Percentiles rank a stretch among this genome's conserved stretches.
Evolutionary conservation across 495 filamentous ascomycete genomes (phyloP).

Genomic region (Talaromyces wortmannii): DNA sequence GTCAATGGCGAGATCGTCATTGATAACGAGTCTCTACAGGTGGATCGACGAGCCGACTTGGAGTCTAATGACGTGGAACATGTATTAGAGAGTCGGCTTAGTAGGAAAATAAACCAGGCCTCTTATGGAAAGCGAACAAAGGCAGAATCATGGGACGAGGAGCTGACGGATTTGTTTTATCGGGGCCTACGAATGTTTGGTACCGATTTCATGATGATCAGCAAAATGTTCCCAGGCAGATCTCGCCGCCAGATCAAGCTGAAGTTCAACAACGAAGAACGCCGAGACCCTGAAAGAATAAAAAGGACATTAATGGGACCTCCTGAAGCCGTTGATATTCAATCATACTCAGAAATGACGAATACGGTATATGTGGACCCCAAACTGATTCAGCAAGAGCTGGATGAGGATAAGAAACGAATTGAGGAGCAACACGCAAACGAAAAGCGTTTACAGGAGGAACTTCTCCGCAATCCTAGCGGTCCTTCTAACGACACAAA

Average conservation of each 20-base stretch:
- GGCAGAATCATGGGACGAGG: conserved; percentile 68
- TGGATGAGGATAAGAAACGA: conserved; percentile 63
- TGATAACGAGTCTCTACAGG: conserved; percentile 66
- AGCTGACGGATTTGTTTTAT: conserved; percentile 79
- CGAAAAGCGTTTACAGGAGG: conserved; percentile 44
- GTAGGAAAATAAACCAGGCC: conserved; percentile 63
- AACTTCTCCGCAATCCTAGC: conserved; percentile 38
- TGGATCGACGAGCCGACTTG: conserved; percentile 71
- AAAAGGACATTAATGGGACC: conserved; percentile 59
- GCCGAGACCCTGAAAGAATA: conserved; percentile 61
- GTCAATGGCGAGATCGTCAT: conserved; percentile 81
- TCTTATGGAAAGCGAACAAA: conserved; percentile 67
- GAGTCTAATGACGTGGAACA: conserved; percentile 51
- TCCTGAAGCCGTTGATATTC: conserved; percentile 53
- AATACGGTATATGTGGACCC: conserved; percentile 47
- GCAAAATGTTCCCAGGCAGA: conserved; percentile 69
- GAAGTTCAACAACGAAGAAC: conserved; percentile 91
- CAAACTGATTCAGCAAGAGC: conserved; percentile 49
- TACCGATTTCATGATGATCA: conserved; percentile 87
- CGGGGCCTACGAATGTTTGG: conserved; percentile 79
- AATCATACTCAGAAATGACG: conserved; percentile 58
- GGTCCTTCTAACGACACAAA: conserved; percentile 24
- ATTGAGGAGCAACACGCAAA: conserved; percentile 63
- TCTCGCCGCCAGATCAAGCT: conserved; percentile 76
- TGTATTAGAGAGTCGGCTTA: conserved; percentile 76